Conservation (phyloP, 2,329 filamentous ascomycete genomes). For the Epichloe baconii region DNA sequence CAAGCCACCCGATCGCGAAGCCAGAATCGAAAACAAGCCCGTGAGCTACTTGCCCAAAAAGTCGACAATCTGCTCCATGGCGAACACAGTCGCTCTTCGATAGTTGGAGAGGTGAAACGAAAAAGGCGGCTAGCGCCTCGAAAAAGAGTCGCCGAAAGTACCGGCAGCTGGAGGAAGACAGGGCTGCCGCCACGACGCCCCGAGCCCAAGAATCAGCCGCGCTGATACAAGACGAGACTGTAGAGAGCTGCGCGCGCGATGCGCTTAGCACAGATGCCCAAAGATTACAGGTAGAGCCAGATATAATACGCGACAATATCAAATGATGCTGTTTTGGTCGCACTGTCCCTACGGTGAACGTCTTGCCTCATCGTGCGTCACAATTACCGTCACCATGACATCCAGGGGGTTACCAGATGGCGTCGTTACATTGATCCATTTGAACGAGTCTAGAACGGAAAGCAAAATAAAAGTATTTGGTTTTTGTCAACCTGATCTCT, state of each 20-base stretch:
- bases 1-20: slow-evolving; percentile 79
- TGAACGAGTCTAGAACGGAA: slow-evolving; percentile 22
- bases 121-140: slow-evolving; percentile 59
- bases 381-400: not conserved
- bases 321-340: not conserved
- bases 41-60: slow-evolving; percentile 60
- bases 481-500: slow-evolving; percentile 44
- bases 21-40: slow-evolving; percentile 79
- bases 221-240: not conserved
- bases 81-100: slow-evolving; percentile 48
- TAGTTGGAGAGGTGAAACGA: slow-evolving; percentile 49
- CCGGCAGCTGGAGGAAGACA: slow-evolving; percentile 42
- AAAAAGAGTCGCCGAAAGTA: slow-evolving; percentile 84
- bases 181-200: slow-evolving; percentile 12
- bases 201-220: not conserved
- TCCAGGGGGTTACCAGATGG: not conserved
- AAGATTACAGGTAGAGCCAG: not conserved
- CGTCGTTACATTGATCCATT: slow-evolving; percentile 5
- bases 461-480: slow-evolving; percentile 34
- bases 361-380: not conserved
- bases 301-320: not conserved
- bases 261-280: not conserved
- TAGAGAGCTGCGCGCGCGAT: not conserved
- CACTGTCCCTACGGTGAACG: not conserved
- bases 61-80: slow-evolving; percentile 64